phyloP scores from a whole-genome alignment of 116 monocot species.

The Dioscorea cayenensis region DNA sequence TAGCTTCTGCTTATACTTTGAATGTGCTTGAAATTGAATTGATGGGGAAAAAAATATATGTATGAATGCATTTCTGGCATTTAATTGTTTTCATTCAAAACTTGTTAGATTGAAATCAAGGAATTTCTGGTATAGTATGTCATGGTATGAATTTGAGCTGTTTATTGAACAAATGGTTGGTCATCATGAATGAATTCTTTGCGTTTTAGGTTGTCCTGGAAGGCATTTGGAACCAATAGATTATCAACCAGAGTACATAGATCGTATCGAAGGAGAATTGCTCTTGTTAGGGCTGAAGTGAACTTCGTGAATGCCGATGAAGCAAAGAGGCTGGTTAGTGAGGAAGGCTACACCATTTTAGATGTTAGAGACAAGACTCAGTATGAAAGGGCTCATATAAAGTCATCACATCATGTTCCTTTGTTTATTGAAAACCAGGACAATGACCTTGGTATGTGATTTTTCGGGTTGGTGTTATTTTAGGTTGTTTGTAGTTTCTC shows the following conservation, averaged over 20 bases:
- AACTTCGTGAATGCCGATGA: slow-evolving; percentile 70
- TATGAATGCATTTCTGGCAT: too few species aligned
- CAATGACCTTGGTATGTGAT: slow-evolving; percentile 59
- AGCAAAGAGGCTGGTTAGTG: slow-evolving; percentile 69
- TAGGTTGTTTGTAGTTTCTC: neutral
- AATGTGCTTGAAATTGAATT: too few species aligned
- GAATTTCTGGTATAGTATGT: too few species aligned
- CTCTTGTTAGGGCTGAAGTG: slow-evolving; percentile 48
- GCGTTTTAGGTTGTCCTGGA: slow-evolving; percentile 15
- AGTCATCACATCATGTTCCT: slow-evolving; percentile 59
- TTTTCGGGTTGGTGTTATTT: neutral
- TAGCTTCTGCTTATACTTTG: too few species aligned
- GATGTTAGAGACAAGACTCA: slow-evolving; percentile 82
- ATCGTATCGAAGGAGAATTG: slow-evolving; percentile 13
- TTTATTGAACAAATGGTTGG: neutral
- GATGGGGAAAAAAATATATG: too few species aligned
- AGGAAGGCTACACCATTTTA: slow-evolving; percentile 65
- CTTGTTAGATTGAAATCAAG: too few species aligned
- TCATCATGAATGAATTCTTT: neutral
- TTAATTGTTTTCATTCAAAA: too few species aligned
- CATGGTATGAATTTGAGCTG: neutral
- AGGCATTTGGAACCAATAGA: slow-evolving; percentile 5
- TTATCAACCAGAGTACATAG: neutral
- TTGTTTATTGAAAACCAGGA: slow-evolving; percentile 81
- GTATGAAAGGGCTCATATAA: slow-evolving; percentile 55